Conservation (phyloP, 495 filamentous ascomycete species). For the Apodospora peruviana region DNA sequence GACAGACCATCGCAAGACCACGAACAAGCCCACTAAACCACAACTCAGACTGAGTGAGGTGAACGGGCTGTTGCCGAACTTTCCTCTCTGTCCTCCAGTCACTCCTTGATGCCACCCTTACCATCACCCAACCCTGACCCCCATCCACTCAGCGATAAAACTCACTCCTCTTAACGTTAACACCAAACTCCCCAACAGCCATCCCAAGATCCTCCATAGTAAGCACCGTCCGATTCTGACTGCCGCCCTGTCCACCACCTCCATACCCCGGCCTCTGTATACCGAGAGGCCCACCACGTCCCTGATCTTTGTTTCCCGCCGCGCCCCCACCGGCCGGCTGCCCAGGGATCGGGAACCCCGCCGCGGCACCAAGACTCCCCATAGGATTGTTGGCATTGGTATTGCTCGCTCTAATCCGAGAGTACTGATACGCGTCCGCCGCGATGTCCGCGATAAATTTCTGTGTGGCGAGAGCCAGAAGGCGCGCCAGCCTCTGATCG, state of each 20-base stretch:
- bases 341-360: conserved; percentile 60
- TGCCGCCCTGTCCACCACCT: conserved; percentile 84
- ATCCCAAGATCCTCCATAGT: conserved; percentile 99
- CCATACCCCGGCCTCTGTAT: conserved; percentile 89
- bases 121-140: too few relatives aligned
- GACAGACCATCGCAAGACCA: too few relatives aligned
- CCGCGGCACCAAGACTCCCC: conserved; percentile 75
- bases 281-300: conserved; percentile 63
- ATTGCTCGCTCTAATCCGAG: conserved; percentile 86
- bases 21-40: too few relatives aligned
- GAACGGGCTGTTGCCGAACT: too few relatives aligned
- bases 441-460: conserved; percentile 98
- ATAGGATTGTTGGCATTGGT: conserved; percentile 83
- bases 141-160: conserved; percentile 76
- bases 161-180: conserved; percentile 93
- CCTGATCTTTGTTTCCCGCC: conserved; percentile 53
- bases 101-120: too few relatives aligned
- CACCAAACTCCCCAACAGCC: conserved; percentile 94
- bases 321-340: conserved; percentile 47
- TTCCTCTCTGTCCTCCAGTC: too few relatives aligned
- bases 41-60: too few relatives aligned
- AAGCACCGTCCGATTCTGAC: conserved; percentile 86
- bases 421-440: conserved; percentile 95
- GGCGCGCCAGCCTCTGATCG: conserved; percentile 79
- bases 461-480: conserved; percentile 91